Conservation (phyloP, 2,329 filamentous ascomycete species). For the Epichloe scottii region DNA sequence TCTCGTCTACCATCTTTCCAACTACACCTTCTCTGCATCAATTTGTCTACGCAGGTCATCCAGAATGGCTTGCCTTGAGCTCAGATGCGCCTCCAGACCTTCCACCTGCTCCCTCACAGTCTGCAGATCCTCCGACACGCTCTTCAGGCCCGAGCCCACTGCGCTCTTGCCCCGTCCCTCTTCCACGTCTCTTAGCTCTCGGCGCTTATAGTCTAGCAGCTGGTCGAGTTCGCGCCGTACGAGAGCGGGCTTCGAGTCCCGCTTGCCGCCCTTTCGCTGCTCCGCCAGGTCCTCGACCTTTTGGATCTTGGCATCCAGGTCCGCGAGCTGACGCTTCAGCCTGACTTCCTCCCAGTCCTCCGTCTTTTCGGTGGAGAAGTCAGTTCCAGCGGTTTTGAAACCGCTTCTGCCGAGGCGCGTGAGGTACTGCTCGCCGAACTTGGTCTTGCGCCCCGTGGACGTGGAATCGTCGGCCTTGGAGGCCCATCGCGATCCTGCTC, state of each 20-base stretch:
- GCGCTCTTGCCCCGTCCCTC: constrained; percentile 56
- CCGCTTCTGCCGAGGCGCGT: constrained; percentile 75
- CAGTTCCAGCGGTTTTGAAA: constrained; percentile 74
- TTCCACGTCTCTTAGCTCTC: constrained; percentile 63
- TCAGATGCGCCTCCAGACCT: constrained; percentile 71
- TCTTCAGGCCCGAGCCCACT: constrained; percentile 60
- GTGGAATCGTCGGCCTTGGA: constrained; percentile 68
- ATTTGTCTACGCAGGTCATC: constrained; percentile 70
- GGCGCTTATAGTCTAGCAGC: constrained; percentile 86
- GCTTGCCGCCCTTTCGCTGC: constrained; percentile 47
- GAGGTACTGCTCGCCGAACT: constrained; percentile 95
- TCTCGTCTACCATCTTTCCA: not conserved
- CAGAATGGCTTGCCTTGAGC: constrained; percentile 61
- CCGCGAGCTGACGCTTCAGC: constrained; percentile 80
- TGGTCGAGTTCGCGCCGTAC: constrained; percentile 93
- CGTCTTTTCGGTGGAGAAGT: constrained; percentile 74
- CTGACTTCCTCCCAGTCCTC: constrained; percentile 98
- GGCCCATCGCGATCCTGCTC: constrained; percentile 64
- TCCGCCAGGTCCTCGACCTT: constrained; percentile 66
- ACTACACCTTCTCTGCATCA: constrained; percentile 60
- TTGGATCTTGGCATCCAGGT: constrained; percentile 78
- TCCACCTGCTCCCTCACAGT: constrained; percentile 93
- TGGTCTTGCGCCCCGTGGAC: constrained; percentile 78
- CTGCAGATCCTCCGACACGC: constrained; percentile 72
- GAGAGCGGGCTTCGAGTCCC: constrained; percentile 74